A percentile compares a stretch with the other conserved stretches of the same genome.
phyloP scores from a whole-genome alignment of 768 basidiomycete genomes.

The Suillus occidentalis region DNA sequence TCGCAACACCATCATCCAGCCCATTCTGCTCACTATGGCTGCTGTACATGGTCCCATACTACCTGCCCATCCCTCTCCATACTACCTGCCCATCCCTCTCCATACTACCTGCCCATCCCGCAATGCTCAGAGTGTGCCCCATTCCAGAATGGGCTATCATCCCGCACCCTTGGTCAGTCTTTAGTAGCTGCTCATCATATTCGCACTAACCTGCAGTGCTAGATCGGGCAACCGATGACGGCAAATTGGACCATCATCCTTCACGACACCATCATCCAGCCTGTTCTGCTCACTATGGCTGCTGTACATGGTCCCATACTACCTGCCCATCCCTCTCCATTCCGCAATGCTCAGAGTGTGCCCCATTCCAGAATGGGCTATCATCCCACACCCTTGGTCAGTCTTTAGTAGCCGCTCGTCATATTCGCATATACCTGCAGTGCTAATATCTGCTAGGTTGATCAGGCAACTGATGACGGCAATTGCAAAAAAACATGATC shows the following conservation, averaged over 20 bases:
- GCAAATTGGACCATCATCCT: background rate
- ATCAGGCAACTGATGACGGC: too few relatives aligned
- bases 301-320: constrained; percentile 31
- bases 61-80: constrained; percentile 27
- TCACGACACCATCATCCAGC: constrained; percentile 19
- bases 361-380: constrained; percentile 26
- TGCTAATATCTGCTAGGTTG: too few relatives aligned
- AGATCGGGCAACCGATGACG: too few relatives aligned
- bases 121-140: too few relatives aligned
- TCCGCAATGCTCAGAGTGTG: constrained; percentile 23
- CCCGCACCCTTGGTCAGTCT: constrained; percentile 23
- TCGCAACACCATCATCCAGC: constrained; percentile 19
- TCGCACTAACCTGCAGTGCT: too few relatives aligned
- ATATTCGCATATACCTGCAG: too few relatives aligned
- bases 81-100: constrained; percentile 31
- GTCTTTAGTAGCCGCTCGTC: constrained; percentile 2
- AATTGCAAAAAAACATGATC: too few relatives aligned
- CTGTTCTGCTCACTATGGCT: constrained; percentile 22
- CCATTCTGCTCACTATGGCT: constrained; percentile 22
- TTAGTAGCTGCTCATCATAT: background rate
- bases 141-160: too few relatives aligned
- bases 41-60: constrained; percentile 31
- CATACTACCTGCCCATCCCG: too few relatives aligned
- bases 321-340: constrained; percentile 30
- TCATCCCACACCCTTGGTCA: constrained; percentile 28